Evolutionary conservation across 441 rosid species (phyloP).

Genomic region (Eutrema salsugineum): DNA sequence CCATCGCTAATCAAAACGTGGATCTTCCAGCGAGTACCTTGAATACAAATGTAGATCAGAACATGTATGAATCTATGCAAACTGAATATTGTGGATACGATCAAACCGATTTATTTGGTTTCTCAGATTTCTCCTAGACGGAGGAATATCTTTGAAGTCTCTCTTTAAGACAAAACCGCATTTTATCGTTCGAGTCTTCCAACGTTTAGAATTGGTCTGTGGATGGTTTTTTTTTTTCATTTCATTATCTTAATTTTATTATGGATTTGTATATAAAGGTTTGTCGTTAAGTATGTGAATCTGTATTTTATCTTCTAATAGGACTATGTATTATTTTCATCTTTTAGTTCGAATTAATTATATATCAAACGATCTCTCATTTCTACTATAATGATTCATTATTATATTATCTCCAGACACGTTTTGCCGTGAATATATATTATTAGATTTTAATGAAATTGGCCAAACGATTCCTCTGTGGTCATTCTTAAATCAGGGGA

Average conservation of each 20-base stretch:
- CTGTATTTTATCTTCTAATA: not conserved
- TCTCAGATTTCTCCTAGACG: not conserved
- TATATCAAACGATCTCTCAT: not conserved
- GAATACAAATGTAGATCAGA: conserved; percentile 42
- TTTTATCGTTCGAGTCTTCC: conserved; percentile 5
- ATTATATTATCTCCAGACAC: too few relatives aligned
- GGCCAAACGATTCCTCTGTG: too few relatives aligned
- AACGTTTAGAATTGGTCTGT: not conserved
- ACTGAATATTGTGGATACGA: conserved; percentile 22
- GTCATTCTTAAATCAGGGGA: too few relatives aligned
- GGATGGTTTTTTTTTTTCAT: not conserved
- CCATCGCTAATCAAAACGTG: conserved; percentile 1
- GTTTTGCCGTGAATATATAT: too few relatives aligned
- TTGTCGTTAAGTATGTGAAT: not conserved
- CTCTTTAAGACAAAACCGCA: conserved; percentile 10
- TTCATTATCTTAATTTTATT: not conserved
- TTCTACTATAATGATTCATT: conserved; percentile 5
- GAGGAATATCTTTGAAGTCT: not conserved
- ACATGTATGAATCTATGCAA: conserved; percentile 32
- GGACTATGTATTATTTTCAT: not conserved
- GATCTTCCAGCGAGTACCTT: not conserved
- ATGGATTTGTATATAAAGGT: not conserved
- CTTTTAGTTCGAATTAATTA: not conserved
- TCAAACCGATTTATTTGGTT: conserved; percentile 19
- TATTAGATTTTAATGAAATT: too few relatives aligned